A percentile compares a stretch with the other conserved stretches of the same genome.
phyloP scores from a whole-genome alignment of 345 rosid species.

The Pistacia vera region DNA sequence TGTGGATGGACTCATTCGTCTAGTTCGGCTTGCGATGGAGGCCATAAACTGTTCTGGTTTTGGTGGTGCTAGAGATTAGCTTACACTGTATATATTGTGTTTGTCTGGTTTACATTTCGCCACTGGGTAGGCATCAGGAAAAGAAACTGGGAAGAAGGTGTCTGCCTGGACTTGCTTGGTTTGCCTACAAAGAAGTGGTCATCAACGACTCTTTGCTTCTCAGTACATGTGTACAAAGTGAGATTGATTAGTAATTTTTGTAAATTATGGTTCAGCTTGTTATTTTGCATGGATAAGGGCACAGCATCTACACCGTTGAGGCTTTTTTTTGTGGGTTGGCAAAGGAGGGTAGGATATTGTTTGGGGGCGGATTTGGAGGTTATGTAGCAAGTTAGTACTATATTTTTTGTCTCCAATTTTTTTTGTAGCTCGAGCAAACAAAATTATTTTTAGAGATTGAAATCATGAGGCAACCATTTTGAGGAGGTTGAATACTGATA shows the following conservation, averaged over 20 bases:
- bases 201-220: slow-evolving; percentile 18
- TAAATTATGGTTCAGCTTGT: slow-evolving; percentile 21
- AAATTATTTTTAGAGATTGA: slow-evolving; percentile 23
- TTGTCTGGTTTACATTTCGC: slow-evolving; percentile 16
- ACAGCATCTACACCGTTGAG: slow-evolving; percentile 24
- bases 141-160: slow-evolving; percentile 10
- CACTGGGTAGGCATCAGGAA: slow-evolving; percentile 1
- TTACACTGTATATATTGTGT: slow-evolving; percentile 28
- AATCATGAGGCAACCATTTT: slow-evolving; percentile 42
- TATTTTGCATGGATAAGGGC: slow-evolving; percentile 25
- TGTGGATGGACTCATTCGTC: slow-evolving; percentile 53
- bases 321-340: slow-evolving; percentile 20
- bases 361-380: slow-evolving; percentile 21
- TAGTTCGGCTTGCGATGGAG: slow-evolving; percentile 62
- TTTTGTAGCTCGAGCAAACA: slow-evolving; percentile 28
- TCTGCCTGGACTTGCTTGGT: slow-evolving; percentile 19
- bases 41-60: slow-evolving; percentile 46
- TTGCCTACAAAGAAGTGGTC: slow-evolving; percentile 24
- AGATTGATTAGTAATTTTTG: slow-evolving; percentile 41
- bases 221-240: slow-evolving; percentile 56
- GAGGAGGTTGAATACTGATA: slow-evolving; percentile 34
- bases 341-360: slow-evolving; percentile 15
- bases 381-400: slow-evolving; percentile 21
- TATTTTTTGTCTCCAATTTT: slow-evolving; percentile 22
- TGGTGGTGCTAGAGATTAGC: slow-evolving; percentile 45